phyloP scores from a whole-genome alignment of 1,139 yeast genomes.

The Candida sojae region DNA sequence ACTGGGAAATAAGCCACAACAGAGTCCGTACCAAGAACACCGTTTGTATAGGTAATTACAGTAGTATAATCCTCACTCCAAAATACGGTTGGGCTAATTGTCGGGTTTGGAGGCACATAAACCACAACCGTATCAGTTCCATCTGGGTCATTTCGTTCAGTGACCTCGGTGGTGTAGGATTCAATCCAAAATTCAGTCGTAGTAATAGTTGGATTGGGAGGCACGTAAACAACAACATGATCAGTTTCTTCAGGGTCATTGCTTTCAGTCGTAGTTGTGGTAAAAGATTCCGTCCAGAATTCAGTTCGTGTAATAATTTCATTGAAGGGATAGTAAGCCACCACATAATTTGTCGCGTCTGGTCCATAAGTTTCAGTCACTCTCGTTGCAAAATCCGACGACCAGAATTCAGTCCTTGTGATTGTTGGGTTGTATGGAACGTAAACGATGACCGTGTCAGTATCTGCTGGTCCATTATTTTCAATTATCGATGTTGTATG shows the following conservation, averaged over 20 bases:
- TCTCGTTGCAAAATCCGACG: constrained; percentile 4
- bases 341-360: constrained; percentile 18
- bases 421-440: constrained; percentile 18
- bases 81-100: constrained; percentile 15
- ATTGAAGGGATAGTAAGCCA: constrained; percentile 19
- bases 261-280: constrained; percentile 13
- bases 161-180: constrained; percentile 9
- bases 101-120: constrained; percentile 16
- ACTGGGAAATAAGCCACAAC: neutral
- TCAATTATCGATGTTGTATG: constrained; percentile 12
- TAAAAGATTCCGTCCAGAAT: constrained; percentile 8
- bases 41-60: neutral
- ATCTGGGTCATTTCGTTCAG: constrained; percentile 11
- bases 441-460: constrained; percentile 20
- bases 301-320: constrained; percentile 16
- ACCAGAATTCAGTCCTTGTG: constrained; percentile 13
- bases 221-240: constrained; percentile 17
- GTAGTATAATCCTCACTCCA: constrained; percentile 10
- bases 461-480: constrained; percentile 12
- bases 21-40: neutral
- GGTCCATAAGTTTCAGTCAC: constrained; percentile 13
- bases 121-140: constrained; percentile 15
- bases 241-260: constrained; percentile 14
- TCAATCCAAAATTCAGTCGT: constrained; percentile 15
- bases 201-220: constrained; percentile 12